Base-by-base conservation (phyloP, 140 eudicot genomes). In the Erigeron philadelphicus region DNA sequence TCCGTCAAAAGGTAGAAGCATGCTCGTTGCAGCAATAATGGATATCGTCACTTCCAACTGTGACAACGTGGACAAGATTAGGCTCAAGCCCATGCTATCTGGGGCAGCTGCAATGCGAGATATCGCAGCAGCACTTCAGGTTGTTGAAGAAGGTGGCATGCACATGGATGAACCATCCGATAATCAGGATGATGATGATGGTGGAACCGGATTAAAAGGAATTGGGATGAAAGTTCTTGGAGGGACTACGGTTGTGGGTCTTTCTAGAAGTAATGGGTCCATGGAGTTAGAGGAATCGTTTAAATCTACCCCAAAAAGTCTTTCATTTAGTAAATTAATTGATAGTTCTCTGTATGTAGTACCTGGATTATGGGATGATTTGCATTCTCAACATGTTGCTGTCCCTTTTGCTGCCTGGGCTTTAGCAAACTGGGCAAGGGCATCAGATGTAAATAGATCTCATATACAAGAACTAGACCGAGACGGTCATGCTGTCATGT, bases 351-450 rank as follows among this genome's bases (percentile, higher is more conserved):
- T 81, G 53, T 72, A 80, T 68, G 96, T 84, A 25, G 84, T 91
- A 55, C 98, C 98, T 75, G 98, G 98, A 43, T 84, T 92, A 31
- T 92, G 96, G 98, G 98, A 92, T 86, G 98, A 92, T 86, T 80
- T 92, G 79, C 86, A 86, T 79, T 88, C 89, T 74, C 93, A 88
- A 74, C 96, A 92, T 82, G 95, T 92, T 75, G 98, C 98, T 19
- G 92, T 92, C 46, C 98, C 98, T 7, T 92, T 92, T 75, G 98
- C 96, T 68, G 91, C 96, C 21, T 92, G 98, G 98, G 98, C 96
- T 35, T 68, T 92, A 70, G 96, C 96, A 47, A 92, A 88, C 69
- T 92, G 98, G 98, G 98, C 98, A 53, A 86, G 81, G 93, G 92
- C 98, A 45, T 92, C 98, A 47, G 90, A 88, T 65, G 81, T 75